phyloP scores from a whole-genome alignment of 139 green algal species.

The Tetratostichococcus sp. region DNA sequence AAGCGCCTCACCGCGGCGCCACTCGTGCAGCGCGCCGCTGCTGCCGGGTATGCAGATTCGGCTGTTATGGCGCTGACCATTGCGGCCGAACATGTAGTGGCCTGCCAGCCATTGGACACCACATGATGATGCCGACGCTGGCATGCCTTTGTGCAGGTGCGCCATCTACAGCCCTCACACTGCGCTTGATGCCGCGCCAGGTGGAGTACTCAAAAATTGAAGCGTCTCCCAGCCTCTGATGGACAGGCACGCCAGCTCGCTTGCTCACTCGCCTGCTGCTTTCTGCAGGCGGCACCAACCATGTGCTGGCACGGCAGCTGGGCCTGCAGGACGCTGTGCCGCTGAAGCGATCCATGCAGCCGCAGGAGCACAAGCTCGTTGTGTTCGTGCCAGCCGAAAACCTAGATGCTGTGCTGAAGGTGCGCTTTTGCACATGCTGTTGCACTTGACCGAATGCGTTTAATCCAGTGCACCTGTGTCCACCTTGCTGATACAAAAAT shows the following conservation, averaged over 20 bases:
- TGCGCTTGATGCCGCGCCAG: background rate
- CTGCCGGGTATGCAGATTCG: background rate
- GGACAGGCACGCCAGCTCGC: too few relatives aligned
- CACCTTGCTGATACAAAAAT: too few relatives aligned
- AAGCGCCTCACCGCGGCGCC: background rate
- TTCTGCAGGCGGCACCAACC: background rate
- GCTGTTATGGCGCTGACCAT: background rate
- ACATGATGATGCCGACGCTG: too few relatives aligned
- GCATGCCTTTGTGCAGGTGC: background rate
- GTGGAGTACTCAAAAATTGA: background rate
- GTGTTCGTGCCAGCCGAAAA: background rate
- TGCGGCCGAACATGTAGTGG: too few relatives aligned
- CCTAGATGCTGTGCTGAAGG: background rate
- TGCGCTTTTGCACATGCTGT: too few relatives aligned
- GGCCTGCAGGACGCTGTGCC: background rate
- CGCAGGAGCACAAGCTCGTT: background rate
- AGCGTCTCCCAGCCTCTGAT: too few relatives aligned
- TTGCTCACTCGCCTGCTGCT: too few relatives aligned
- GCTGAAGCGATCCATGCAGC: background rate
- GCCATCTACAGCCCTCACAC: background rate
- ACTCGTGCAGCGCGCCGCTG: background rate
- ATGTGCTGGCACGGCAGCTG: background rate
- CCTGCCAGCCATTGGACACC: too few relatives aligned
- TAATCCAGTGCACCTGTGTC: too few relatives aligned
- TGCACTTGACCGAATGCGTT: too few relatives aligned